Evolutionary conservation across 2,329 filamentous ascomycete genomes (phyloP), one percentile per base, ranked within the genome.

Genomic region (Penicillium frequentans): DNA sequence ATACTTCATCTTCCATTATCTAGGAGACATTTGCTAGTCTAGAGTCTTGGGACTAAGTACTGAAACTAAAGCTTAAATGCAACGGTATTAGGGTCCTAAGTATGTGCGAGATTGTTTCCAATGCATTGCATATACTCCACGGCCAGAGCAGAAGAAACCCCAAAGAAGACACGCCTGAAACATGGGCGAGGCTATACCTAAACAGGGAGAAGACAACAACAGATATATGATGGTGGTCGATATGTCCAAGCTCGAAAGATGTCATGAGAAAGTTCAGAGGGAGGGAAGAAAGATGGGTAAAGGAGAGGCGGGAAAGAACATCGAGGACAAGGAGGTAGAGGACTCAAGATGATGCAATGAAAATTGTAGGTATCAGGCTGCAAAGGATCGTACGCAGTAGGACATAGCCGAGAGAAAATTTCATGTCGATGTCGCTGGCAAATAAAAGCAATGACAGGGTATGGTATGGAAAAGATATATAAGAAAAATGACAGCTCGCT

Each of bases 321-420:
- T 47, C 3, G 54, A 56, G 21, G 47, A 24, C 50, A 54, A 46
- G 33, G 50, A 62, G 47, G 24, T 48, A 64, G 62, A 59, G 56
- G 56, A 60, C 19, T 60, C 59, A 58, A 58, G 58, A 54, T 43
- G 50, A 53, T 54, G 49, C 39, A 45, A 45, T 52, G 39, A 44
- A 14, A 52, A 23, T 33, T 27, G 48, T 52, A 59, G 55, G 46
- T 61, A 53, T 53, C 56, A 62, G 64, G 61, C 62, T 57, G 58
- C 64, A 27, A 63, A 64, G 59, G 62, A 64, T 64, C 57, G 64
- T 65, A 61, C 54, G 33, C 53, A 54, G 56, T 61, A 55, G 56
- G 52, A 29, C 55, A 49, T 59, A 62, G 61, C 59, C 60, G 56
- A 39, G 52, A 45, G 23, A 21, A 35, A 33, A 51, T 42, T 48